These are phyloP conservation scores for Cnidoscolus chayamansa DNA, from an alignment of 441 rosid genomes.

Conservation along the genomic window DNA sequence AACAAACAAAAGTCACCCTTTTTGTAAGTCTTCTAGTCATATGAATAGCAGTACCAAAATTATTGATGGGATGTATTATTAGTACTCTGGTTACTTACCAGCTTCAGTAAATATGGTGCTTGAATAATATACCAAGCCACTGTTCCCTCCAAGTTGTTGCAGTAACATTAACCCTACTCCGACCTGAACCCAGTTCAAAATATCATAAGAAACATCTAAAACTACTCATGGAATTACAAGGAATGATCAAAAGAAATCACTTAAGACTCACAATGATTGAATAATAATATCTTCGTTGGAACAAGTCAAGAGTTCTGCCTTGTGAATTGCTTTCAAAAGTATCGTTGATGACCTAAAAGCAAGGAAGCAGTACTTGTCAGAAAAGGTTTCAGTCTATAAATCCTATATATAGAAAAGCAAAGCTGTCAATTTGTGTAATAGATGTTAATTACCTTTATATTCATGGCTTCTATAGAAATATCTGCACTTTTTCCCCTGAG, in stretches of 20 bases:
- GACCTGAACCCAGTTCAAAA: constrained; percentile 33
- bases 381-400: background rate
- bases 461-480: constrained; percentile 43
- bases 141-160: constrained; percentile 72
- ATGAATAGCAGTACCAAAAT: too few species aligned
- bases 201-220: too few species aligned
- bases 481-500: constrained; percentile 44
- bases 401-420: too few species aligned
- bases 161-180: constrained; percentile 67
- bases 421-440: too few species aligned
- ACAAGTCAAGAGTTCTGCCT: constrained; percentile 54
- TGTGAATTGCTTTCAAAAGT: constrained; percentile 28
- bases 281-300: constrained; percentile 62
- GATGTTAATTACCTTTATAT: constrained; percentile 3
- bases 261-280: constrained; percentile 46
- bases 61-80: too few species aligned
- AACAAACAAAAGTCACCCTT: background rate
- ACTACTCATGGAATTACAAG: too few species aligned
- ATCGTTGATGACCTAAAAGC: background rate
- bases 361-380: background rate
- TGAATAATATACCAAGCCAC: constrained; percentile 53
- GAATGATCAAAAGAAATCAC: background rate
- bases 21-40: too few species aligned
- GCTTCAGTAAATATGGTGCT: constrained; percentile 47
- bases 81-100: constrained; percentile 8